Percentiles rank a stretch among this genome's conserved stretches.
Evolutionary conservation across 371 early-diverging fungal species (phyloP).

Genomic region (Synchytrium microbalum): DNA sequence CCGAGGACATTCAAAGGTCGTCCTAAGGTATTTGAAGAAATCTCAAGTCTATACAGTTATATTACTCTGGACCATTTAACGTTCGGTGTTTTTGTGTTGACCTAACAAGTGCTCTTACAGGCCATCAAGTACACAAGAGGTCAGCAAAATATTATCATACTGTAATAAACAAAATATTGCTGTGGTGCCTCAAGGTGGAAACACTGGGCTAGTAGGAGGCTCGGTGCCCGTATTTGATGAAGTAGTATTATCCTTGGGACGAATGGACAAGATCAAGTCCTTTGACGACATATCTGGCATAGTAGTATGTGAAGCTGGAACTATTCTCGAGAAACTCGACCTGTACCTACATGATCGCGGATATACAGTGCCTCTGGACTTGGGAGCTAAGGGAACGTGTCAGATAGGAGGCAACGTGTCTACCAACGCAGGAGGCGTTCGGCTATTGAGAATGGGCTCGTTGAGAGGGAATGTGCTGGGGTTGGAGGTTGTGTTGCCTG

Average conservation of each 20-base stretch:
- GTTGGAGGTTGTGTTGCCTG: constrained; percentile 62
- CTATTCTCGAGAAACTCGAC: constrained; percentile 77
- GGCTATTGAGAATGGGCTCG: constrained; percentile 82
- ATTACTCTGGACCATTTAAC: too few species aligned
- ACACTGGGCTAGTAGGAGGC: constrained; percentile 85
- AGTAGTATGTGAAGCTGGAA: constrained; percentile 79
- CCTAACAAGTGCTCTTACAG: too few species aligned
- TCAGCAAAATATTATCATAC: constrained; percentile 76
- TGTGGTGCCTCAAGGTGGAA: constrained; percentile 96
- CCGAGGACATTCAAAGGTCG: too few species aligned
- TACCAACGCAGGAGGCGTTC: constrained; percentile 92
- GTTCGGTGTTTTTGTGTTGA: too few species aligned
- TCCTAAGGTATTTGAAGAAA: too few species aligned
- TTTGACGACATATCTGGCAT: constrained; percentile 82
- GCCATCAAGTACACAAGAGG: constrained; percentile 80
- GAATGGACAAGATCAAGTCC: constrained; percentile 63
- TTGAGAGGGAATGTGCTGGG: constrained; percentile 89
- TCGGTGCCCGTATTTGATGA: constrained; percentile 92
- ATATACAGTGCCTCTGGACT: constrained; percentile 47
- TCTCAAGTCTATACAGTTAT: too few species aligned
- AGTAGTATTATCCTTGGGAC: constrained; percentile 65
- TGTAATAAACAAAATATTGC: constrained; percentile 80
- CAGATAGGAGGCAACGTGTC: constrained; percentile 93
- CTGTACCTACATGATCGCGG: constrained; percentile 65
- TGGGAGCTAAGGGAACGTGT: constrained; percentile 89